Base-by-base conservation (phyloP, 345 rosid species). In the Erysimum cheiranthoides region DNA sequence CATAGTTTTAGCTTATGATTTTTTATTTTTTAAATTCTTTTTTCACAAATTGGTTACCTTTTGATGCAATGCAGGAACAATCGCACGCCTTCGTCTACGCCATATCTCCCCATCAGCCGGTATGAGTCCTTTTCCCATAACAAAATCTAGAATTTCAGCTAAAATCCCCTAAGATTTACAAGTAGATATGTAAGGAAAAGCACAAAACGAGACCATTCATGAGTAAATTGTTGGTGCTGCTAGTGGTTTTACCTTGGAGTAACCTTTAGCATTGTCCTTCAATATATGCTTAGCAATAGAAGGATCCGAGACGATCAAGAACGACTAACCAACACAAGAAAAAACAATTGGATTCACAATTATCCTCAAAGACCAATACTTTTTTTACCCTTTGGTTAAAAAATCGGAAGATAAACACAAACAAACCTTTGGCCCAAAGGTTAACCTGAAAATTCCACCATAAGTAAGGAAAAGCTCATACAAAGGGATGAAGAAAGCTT, bases 41-140 rank as follows among this genome's bases (percentile, higher is more conserved):
- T 56, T 3, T 18, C 1, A 42, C 10, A 25, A 30, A 11, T 10
- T 31, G 39, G 18, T 65, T 71, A 94, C 98, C 95, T 90, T 94
- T 75, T 75, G 90, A 88, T 92, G 98, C 81, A 92, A 77, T 31
- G 98, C 93, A 56, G 98, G 98, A 35, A 94, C 98, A 66, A 94
- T 85, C 27, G 93, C 88, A 77, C 97, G 97, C 49, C 98, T 83
- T 81, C 98, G 82, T 73, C 87, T 84, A 72, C 96, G 94, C 98
- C 98, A 94, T 79, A 90, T 78, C 80, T 92, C 97, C 6, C 92
- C 97, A 85, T 94, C 97, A 45, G 98, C 98, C 0, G 98, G 97
- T 54, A 94, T 94, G 52, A 94, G 92, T 73, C 98, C 98, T 77
- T 79, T 92, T 13, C 98, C 98, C 98, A 94, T 94, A 27, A 94